Conservation (phyloP, 1,139 yeast genomes). For the Yamadazyma conglobata region DNA sequence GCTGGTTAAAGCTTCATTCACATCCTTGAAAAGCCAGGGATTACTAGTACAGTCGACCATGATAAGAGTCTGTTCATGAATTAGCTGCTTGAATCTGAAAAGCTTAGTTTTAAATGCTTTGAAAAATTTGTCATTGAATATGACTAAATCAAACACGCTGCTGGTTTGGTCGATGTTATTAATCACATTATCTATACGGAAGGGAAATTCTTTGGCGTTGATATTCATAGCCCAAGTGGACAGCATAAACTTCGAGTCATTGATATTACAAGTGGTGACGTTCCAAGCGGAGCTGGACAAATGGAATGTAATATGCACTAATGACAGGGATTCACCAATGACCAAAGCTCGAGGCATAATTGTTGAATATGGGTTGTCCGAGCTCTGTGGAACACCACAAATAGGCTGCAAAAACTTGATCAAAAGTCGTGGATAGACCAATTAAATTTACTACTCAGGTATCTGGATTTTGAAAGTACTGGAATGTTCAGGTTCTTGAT, state of each 20-base stretch:
- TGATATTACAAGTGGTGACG: slow-evolving; percentile 5
- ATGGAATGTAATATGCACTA: slow-evolving; percentile 12
- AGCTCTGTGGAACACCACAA: too few species aligned
- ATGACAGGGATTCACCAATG: slow-evolving; percentile 16
- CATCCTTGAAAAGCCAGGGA: slow-evolving; percentile 16
- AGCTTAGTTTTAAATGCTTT: slow-evolving; percentile 4
- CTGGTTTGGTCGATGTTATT: slow-evolving; percentile 6
- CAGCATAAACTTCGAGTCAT: slow-evolving; percentile 5
- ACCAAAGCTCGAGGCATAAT: slow-evolving; percentile 9
- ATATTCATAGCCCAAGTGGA: slow-evolving; percentile 5
- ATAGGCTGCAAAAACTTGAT: slow-evolving; percentile 10
- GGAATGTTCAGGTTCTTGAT: too few species aligned
- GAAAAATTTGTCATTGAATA: slow-evolving; percentile 11
- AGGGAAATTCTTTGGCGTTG: slow-evolving; percentile 1
- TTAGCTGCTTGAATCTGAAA: slow-evolving; percentile 6
- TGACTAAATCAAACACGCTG: slow-evolving; percentile 10
- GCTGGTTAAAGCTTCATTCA: slow-evolving; percentile 8
- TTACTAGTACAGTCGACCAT: slow-evolving; percentile 16
- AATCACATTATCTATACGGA: slow-evolving; percentile 2
- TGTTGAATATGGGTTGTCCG: too few species aligned
- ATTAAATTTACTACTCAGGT: too few species aligned
- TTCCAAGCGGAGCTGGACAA: slow-evolving; percentile 7
- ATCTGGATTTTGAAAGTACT: too few species aligned
- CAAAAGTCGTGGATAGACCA: too few species aligned
- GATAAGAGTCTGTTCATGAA: slow-evolving; percentile 10